Evolutionary conservation across 2,329 filamentous ascomycete genomes (phyloP).

Genomic region (Xylaria sp.): DNA sequence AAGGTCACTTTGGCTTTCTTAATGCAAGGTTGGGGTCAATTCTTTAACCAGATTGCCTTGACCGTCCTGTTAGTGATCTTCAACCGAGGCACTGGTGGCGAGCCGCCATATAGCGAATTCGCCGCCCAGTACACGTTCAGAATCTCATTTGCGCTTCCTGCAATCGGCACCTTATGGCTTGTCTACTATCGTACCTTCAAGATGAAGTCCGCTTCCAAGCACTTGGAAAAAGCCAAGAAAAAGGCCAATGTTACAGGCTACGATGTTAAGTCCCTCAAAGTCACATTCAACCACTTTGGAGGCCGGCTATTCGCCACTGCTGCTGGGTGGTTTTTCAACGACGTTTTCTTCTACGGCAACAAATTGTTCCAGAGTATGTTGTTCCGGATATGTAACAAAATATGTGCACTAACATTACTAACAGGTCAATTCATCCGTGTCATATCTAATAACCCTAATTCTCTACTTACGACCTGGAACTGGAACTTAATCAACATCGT

Average conservation of each 20-base stretch:
- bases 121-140: slow-evolving; percentile 90
- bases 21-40: slow-evolving; percentile 98
- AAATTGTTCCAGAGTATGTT: slow-evolving; percentile 81
- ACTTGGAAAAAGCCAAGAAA: slow-evolving; percentile 82
- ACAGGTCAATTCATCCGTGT: slow-evolving; percentile 78
- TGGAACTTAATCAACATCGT: slow-evolving; percentile 93
- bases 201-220: slow-evolving; percentile 87
- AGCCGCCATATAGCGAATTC: slow-evolving; percentile 77
- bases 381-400: too few species aligned
- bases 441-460: slow-evolving; percentile 70
- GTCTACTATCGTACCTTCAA: slow-evolving; percentile 96
- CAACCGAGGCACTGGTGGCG: slow-evolving; percentile 74
- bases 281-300: slow-evolving; percentile 83
- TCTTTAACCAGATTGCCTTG: slow-evolving; percentile 88
- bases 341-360: slow-evolving; percentile 99
- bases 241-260: slow-evolving; percentile 89
- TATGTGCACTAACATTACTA: slow-evolving; percentile 7
- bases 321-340: slow-evolving; percentile 92
- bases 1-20: slow-evolving; percentile 95
- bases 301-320: slow-evolving; percentile 86
- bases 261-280: slow-evolving; percentile 79
- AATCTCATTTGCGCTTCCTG: slow-evolving; percentile 88
- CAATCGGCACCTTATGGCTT: slow-evolving; percentile 89
- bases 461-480: slow-evolving; percentile 85
- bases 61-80: slow-evolving; percentile 88